Base-by-base conservation (phyloP, 2,329 filamentous ascomycete species). In the Cercospora sojina region DNA sequence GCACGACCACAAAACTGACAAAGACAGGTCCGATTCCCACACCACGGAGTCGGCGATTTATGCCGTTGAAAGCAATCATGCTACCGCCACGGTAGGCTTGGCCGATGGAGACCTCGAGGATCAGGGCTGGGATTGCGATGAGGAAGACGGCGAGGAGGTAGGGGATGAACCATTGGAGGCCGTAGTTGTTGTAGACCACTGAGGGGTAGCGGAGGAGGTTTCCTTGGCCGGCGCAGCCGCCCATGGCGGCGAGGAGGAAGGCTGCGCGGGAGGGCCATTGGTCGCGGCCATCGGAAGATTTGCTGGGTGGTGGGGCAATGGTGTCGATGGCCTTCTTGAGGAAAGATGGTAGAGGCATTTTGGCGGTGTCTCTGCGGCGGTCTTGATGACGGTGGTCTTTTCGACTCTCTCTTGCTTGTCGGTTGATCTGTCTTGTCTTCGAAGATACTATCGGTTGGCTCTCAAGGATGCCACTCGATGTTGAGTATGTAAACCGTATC, bases 101-200 rank as follows among this genome's bases (percentile, higher is more conserved):
- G 41, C 81, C 81, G 49, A 83, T 80, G 1, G 80, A 74, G 53
- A 87, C 85, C 72, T 87, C 85, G 25, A 87, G 80, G 13, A 86
- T 81, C 43, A 87, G 79, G 1, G 82, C 80, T 0, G 85, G 85
- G 53, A 87, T 87, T 35, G 85, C 85, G 63, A 87, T 80, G 13
- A 87, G 75, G 67, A 86, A 84, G 29, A 87, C 80, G 5, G 83
- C 83, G 62, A 87, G 76, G 5, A 87, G 74, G 67, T 87, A 87
- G 16, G 86, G 85, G n/a, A 87, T 82, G 73, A 86, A 87, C 85
- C 85, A 87, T 72, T 87, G 85, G 5, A 87, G 78, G 0, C 85
- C 85, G 64, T 85, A 81, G 73, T 87, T 87, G 77, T 87, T 87
- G 80, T 85, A 87, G 3, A 86, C 81, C 43, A 85, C 82, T 0